Evolutionary conservation across 805 yeast genomes (phyloP).

Genomic region (Spathaspora gorwiae): DNA sequence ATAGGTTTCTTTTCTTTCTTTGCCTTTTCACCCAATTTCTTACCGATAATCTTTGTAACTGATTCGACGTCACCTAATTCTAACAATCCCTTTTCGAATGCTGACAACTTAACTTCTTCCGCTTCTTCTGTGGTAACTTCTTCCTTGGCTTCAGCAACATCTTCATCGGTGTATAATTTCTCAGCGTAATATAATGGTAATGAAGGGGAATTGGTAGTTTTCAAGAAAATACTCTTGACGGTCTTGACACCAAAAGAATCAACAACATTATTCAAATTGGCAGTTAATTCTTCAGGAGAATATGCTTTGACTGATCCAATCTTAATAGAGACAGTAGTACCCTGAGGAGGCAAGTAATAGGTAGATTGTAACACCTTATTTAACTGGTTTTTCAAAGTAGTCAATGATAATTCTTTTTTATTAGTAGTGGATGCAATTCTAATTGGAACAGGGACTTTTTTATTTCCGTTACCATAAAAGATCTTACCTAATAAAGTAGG

Average conservation of each 20-base stretch:
- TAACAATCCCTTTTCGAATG: slow-evolving; percentile 72
- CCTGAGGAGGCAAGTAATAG: slow-evolving; percentile 65
- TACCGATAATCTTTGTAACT: slow-evolving; percentile 58
- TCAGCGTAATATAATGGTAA: slow-evolving; percentile 77
- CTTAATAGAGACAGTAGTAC: slow-evolving; percentile 60
- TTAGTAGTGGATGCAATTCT: slow-evolving; percentile 20
- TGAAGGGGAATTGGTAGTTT: slow-evolving; percentile 71
- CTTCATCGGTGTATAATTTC: slow-evolving; percentile 46
- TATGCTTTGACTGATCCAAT: slow-evolving; percentile 50
- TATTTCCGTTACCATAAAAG: slow-evolving; percentile 49
- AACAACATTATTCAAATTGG: slow-evolving; percentile 56
- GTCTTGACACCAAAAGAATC: slow-evolving; percentile 39
- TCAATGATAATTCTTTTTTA: slow-evolving; percentile 42
- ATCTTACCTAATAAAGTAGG: slow-evolving; percentile 82
- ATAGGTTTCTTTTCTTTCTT: background rate
- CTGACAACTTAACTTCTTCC: slow-evolving; percentile 43
- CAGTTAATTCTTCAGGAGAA: slow-evolving; percentile 46
- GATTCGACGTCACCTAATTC: slow-evolving; percentile 78
- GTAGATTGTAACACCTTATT: slow-evolving; percentile 55
- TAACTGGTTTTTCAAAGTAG: slow-evolving; percentile 54
- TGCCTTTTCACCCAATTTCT: slow-evolving; percentile 37
- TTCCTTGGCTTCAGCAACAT: slow-evolving; percentile 29
- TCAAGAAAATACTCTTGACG: slow-evolving; percentile 58
- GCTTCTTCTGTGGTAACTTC: slow-evolving; percentile 11
- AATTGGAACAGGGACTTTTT: slow-evolving; percentile 53